phyloP scores from a whole-genome alignment of 441 rosid genomes.

The Croton setiger region DNA sequence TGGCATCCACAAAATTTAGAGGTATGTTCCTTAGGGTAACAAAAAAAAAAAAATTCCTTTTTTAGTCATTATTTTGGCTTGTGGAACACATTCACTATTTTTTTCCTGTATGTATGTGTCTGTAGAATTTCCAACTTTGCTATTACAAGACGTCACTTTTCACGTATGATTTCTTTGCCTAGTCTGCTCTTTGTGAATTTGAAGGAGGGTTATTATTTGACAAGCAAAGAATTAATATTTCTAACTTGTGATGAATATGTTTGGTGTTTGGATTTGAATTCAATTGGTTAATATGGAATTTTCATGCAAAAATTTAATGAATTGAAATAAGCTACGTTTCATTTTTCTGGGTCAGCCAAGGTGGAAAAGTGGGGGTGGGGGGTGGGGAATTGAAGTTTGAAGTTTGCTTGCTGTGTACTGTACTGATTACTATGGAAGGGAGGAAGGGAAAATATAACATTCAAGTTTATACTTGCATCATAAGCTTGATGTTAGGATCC shows the following conservation, averaged over 20 bases:
- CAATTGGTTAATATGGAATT: slow-evolving; percentile 1
- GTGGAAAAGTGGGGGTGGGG: too few relatives aligned
- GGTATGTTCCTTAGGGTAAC: slow-evolving; percentile 41
- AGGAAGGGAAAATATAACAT: too few relatives aligned
- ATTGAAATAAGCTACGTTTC: slow-evolving; percentile 2
- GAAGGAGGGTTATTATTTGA: background rate
- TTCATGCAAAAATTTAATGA: background rate
- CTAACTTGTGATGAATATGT: background rate
- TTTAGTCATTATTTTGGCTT: background rate
- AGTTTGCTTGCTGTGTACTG: background rate
- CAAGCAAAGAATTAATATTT: background rate
- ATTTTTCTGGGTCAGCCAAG: too few relatives aligned
- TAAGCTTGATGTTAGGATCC: background rate
- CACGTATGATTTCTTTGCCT: background rate
- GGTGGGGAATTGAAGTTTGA: too few relatives aligned
- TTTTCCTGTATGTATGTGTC: background rate
- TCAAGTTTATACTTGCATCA: background rate
- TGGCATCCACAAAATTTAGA: slow-evolving; percentile 91
- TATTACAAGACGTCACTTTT: background rate
- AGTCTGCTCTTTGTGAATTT: slow-evolving; percentile 1
- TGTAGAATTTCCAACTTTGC: background rate
- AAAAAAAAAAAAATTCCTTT: background rate
- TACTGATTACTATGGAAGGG: background rate
- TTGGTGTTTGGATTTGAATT: background rate
- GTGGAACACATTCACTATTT: background rate